phyloP scores from a whole-genome alignment of 2,329 filamentous ascomycete species.

The Aspergillus aculeatinus region DNA sequence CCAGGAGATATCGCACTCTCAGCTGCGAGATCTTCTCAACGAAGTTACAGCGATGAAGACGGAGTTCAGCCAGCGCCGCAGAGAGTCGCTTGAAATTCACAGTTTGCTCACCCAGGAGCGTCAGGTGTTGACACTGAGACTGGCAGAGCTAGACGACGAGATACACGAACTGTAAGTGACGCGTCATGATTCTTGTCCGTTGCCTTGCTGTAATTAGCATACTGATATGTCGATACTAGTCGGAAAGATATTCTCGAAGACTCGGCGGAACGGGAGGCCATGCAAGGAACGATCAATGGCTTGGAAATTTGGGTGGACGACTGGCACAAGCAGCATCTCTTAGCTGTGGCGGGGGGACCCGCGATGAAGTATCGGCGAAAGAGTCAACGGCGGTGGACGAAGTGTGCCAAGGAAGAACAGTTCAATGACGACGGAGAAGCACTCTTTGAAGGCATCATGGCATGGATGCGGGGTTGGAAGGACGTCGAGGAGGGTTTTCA shows the following conservation, averaged over 20 bases:
- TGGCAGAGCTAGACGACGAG: conserved; percentile 60
- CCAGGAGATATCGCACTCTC: conserved; percentile 14
- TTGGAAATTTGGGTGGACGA: conserved; percentile 34
- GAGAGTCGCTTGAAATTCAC: conserved; percentile 58
- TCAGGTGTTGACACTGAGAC: conserved; percentile 58
- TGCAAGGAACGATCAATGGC: conserved; percentile 37
- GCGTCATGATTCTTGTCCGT: neutral
- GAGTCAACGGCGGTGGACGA: conserved; percentile 20
- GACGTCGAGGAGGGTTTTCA: conserved; percentile 43
- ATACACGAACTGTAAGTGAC: conserved; percentile 57
- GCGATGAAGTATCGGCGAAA: conserved; percentile 11
- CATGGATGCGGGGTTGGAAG: conserved; percentile 46
- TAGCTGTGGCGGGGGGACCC: conserved; percentile 6
- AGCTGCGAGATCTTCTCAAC: conserved; percentile 25
- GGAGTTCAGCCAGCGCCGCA: conserved; percentile 29
- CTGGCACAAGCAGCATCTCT: conserved; percentile 27
- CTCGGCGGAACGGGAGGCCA: conserved; percentile 35
- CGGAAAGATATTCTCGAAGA: conserved; percentile 34
- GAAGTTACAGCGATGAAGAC: conserved; percentile 27
- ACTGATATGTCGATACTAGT: conserved; percentile 14
- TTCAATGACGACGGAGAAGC: conserved; percentile 27
- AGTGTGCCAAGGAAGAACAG: conserved; percentile 15
- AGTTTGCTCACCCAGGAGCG: conserved; percentile 58
- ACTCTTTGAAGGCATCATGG: conserved; percentile 40
- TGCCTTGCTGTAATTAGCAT: neutral